Base-by-base conservation (phyloP, 768 basidiomycete species). In the Sarcodon sp. region DNA sequence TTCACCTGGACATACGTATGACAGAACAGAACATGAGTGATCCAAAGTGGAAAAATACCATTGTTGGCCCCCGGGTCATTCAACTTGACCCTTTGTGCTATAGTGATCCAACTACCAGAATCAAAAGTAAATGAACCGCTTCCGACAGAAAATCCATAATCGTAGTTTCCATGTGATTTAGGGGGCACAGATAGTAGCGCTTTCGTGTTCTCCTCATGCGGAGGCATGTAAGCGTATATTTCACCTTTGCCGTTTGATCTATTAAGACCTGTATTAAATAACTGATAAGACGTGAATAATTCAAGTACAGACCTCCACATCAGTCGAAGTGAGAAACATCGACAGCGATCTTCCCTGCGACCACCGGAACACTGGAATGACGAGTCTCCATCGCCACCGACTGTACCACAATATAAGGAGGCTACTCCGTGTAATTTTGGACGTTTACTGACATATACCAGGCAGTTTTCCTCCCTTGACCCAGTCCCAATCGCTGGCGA, bases 401-500 rank as follows among this genome's bases (percentile, higher is more conserved):
- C 79, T 79, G 47, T 9, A 43, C 13, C 13, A 34, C 11, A 18
- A 11, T 36, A 44, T 43, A 21, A 36, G 21, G 8, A 43, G 12
- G 1, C 8, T 46, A 47, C 16, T 7, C 15, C 13, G 38, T 18
- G 35, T 44, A 27, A n/a, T 8, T 27, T 7, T 34, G 43, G 49
- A 55, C n/a, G n/a, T 54, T 49, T 12, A 68, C 82, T 55, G 52
- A 78, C 80, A 83, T 12, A 82, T 61, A 9, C 85, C 85, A 33
- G 85, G 83, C 12, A 87, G 66, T 57, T 88, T 88, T 1, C 85
- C 85, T 31, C 85, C 85, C 55, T 79, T 79, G n/a, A 66, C 69
- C 72, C 77, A 87, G 35, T 76, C 71, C 72, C 80, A 87, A 1
- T 67, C 79, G 0, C 66, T 57, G 49, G 78, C 62, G 44, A 87